phyloP scores from a whole-genome alignment of 1,284 basidiomycete species.

The Marasmius sp. region DNA sequence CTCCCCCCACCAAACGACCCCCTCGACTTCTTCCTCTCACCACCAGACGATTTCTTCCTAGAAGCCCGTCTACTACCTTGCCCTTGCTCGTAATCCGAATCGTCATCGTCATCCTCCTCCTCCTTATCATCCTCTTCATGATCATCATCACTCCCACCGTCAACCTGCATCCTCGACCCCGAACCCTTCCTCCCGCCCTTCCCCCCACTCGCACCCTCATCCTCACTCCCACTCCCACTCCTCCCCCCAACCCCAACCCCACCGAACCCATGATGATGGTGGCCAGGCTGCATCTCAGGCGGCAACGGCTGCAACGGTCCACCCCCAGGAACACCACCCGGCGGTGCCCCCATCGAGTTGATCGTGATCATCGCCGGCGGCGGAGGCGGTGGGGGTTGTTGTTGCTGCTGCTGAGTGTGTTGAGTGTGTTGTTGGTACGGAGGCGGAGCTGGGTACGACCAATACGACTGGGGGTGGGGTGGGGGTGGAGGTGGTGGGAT shows the following conservation, averaged over 20 bases:
- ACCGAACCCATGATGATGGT: no score
- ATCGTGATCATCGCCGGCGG: slow-evolving; percentile 6
- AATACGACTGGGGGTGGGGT: background rate
- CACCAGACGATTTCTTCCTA: background rate
- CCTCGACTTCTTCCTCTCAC: background rate
- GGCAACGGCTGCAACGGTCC: slow-evolving; percentile 13
- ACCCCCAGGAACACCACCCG: slow-evolving; percentile 7
- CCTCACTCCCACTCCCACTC: background rate
- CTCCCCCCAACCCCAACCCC: no score
- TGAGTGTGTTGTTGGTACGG: background rate
- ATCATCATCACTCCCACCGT: slow-evolving; percentile 1
- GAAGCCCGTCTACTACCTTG: no score
- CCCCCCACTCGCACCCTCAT: background rate
- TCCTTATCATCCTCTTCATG: background rate
- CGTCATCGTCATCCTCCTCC: background rate
- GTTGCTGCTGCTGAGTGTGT: slow-evolving; percentile 2
- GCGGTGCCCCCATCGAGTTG: slow-evolving; percentile 4
- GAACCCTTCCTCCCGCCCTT: no score
- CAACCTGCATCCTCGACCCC: background rate
- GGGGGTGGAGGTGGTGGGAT: background rate
- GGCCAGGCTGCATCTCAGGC: slow-evolving; percentile 10
- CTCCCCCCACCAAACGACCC: slow-evolving; percentile 3
- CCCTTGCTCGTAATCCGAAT: slow-evolving; percentile 7
- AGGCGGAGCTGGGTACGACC: background rate
- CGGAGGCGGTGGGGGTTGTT: no score